phyloP scores from a whole-genome alignment of 2,329 filamentous ascomycete species.

The Aspergillus fumigatus region DNA sequence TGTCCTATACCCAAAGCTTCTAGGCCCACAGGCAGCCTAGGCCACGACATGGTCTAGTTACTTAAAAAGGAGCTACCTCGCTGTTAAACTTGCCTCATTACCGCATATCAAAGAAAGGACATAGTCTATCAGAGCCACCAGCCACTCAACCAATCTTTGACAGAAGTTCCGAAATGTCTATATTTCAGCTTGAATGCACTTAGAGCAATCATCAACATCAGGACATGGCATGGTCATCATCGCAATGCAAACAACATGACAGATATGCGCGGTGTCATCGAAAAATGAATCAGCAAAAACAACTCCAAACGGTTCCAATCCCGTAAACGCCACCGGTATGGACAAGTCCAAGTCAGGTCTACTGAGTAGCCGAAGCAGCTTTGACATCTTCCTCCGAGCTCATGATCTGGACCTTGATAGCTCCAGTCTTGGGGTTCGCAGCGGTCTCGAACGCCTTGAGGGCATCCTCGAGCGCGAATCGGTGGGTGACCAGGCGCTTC shows the following conservation, averaged over 20 bases:
- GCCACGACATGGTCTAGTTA: background rate
- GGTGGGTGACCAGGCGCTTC: constrained; percentile 78
- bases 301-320: constrained; percentile 11
- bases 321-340: constrained; percentile 6
- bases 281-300: constrained; percentile 1
- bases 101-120: background rate
- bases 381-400: constrained; percentile 38
- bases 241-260: constrained; percentile 7
- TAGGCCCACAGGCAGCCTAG: background rate
- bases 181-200: constrained; percentile 12
- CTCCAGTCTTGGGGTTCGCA: constrained; percentile 79
- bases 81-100: background rate
- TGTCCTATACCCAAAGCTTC: background rate
- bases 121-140: background rate
- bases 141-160: background rate
- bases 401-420: constrained; percentile 95
- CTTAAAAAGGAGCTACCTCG: background rate
- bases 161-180: constrained; percentile 13
- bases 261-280: background rate
- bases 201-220: constrained; percentile 16
- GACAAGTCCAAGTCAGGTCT: constrained; percentile 16
- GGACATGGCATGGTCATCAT: constrained; percentile 13
- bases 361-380: constrained; percentile 28
- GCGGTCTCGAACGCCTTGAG: constrained; percentile 86
- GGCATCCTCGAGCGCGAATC: constrained; percentile 80